These are phyloP conservation scores for Dillenia turbinata DNA, from an alignment of 164 flowering plant species.

Conservation along the genomic window DNA sequence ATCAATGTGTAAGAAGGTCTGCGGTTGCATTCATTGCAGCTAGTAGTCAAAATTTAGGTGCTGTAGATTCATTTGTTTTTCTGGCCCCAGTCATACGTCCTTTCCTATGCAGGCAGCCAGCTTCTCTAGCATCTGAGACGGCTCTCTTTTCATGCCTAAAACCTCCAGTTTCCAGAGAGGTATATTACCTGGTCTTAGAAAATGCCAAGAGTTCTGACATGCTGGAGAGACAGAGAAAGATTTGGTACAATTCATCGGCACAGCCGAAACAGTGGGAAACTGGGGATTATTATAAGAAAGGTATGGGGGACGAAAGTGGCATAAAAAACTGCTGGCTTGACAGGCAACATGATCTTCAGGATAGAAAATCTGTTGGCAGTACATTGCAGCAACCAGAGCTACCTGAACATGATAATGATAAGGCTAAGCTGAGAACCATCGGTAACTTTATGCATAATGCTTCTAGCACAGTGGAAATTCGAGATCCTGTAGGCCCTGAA, in stretches of 20 bases:
- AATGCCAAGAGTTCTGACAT: constrained; percentile 87
- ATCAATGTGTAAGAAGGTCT: constrained; percentile 91
- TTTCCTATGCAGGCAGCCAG: constrained; percentile 82
- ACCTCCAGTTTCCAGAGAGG: constrained; percentile 74
- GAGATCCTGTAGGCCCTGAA: constrained; percentile 55
- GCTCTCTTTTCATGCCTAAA: constrained; percentile 75
- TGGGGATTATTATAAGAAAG: constrained; percentile 37
- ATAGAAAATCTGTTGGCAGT: constrained; percentile 21
- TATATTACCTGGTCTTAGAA: constrained; percentile 67
- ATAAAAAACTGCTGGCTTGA: constrained; percentile 54
- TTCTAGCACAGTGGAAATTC: constrained; percentile 36
- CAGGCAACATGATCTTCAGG: constrained; percentile 30
- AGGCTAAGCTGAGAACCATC: constrained; percentile 41
- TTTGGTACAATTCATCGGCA: constrained; percentile 79
- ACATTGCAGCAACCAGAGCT: constrained; percentile 25
- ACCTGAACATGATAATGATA: constrained; percentile 32
- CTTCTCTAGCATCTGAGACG: constrained; percentile 78
- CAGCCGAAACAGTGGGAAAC: constrained; percentile 50
- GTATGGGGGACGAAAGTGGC: constrained; percentile 38
- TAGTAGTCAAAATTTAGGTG: constrained; percentile 80
- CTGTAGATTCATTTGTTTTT: constrained; percentile 90
- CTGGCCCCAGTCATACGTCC: constrained; percentile 83
- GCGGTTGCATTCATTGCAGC: constrained; percentile 78
- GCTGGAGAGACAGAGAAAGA: constrained; percentile 95
- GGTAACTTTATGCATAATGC: constrained; percentile 41